phyloP scores from a whole-genome alignment of 169 alveolate genomes.

The Besnoitia besnoiti region DNA sequence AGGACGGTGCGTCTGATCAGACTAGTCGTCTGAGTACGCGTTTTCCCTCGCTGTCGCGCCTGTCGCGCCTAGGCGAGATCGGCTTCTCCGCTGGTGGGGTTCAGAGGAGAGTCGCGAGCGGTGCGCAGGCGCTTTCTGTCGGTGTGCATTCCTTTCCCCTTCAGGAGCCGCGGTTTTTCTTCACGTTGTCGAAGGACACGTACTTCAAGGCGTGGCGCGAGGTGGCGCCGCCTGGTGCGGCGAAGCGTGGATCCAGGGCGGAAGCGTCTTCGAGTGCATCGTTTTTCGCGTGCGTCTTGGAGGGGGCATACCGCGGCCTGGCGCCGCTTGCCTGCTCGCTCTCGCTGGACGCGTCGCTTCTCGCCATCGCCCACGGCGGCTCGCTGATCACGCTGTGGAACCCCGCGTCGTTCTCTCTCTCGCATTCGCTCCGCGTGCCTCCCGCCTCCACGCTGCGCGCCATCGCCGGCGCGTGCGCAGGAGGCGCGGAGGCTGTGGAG shows the following conservation, averaged over 20 bases:
- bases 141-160: background rate
- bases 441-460: background rate
- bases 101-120: no score
- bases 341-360: conserved; percentile 43
- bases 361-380: conserved; percentile 40
- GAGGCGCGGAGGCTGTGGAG: background rate
- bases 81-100: no score
- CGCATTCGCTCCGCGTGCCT: conserved; percentile 13
- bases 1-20: background rate
- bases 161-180: conserved; percentile 50
- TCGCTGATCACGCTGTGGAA: conserved; percentile 31
- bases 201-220: conserved; percentile 53
- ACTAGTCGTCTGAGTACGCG: no score
- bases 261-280: background rate
- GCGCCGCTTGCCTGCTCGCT: conserved; percentile 28
- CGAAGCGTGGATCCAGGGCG: no score
- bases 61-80: no score
- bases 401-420: background rate
- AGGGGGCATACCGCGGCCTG: conserved; percentile 6
- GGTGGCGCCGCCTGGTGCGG: background rate
- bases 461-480: background rate
- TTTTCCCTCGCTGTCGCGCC: no score
- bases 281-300: conserved; percentile 24
- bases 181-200: conserved; percentile 41
- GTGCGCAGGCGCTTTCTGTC: no score